Evolutionary conservation across 495 filamentous ascomycete species (phyloP).

Genomic region (Aspergillus incahuasiensis): DNA sequence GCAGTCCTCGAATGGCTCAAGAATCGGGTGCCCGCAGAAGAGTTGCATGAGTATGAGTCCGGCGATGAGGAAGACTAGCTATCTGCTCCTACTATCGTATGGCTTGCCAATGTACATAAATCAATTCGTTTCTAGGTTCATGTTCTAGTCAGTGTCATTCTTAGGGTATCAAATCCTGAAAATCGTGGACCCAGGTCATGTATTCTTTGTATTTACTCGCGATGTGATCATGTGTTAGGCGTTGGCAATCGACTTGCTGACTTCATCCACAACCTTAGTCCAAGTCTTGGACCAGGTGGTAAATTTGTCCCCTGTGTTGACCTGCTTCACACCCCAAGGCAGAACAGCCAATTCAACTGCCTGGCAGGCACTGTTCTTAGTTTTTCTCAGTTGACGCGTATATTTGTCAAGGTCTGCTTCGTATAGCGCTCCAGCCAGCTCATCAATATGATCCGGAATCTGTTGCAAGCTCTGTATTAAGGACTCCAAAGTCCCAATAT

Average conservation of each 20-base stretch:
- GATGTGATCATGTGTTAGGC: neutral
- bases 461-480: constrained; percentile 30
- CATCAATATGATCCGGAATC: constrained; percentile 44
- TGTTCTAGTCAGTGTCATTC: constrained; percentile 1
- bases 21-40: constrained; percentile 67
- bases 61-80: constrained; percentile 13
- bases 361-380: constrained; percentile 25
- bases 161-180: neutral
- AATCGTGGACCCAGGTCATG: neutral
- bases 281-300: constrained; percentile 44
- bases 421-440: constrained; percentile 47
- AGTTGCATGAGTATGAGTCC: constrained; percentile 40
- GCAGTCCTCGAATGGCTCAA: constrained; percentile 79
- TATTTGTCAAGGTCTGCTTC: constrained; percentile 33
- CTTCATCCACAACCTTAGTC: constrained; percentile 43
- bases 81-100: neutral
- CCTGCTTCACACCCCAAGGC: constrained; percentile 22
- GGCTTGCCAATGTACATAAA: constrained; percentile 6
- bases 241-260: constrained; percentile 27
- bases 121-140: constrained; percentile 7
- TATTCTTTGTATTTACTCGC: too few relatives aligned
- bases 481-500: constrained; percentile 24
- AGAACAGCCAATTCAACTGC: constrained; percentile 25
- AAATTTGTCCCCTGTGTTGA: constrained; percentile 41
- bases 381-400: constrained; percentile 23